Evolutionary conservation across 345 rosid genomes (phyloP).

Genomic region (Populus ilicifolia): DNA sequence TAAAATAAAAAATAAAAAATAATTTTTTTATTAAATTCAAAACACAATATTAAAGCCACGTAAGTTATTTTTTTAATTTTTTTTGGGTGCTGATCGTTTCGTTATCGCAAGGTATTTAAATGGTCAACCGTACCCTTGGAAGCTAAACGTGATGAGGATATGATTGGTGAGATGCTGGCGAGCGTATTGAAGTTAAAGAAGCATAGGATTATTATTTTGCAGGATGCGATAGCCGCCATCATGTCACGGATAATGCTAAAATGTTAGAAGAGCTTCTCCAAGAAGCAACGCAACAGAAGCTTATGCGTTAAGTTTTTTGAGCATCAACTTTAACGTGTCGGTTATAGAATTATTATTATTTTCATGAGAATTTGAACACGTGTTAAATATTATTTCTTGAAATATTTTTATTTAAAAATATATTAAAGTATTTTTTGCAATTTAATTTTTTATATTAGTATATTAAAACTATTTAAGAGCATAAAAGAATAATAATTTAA

Average conservation of each 20-base stretch:
- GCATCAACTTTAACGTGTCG: neutral
- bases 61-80: too few relatives aligned
- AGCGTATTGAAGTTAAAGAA: neutral
- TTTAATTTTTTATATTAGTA: too few relatives aligned
- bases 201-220: neutral
- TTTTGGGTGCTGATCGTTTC: neutral
- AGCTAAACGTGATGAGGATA: neutral
- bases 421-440: too few relatives aligned
- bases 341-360: neutral
- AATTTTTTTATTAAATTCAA: too few relatives aligned
- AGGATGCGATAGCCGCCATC: neutral
- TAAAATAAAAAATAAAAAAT: too few relatives aligned
- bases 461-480: neutral
- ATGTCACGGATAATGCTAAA: neutral
- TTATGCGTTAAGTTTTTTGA: slow-evolving; percentile 4
- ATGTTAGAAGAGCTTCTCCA: slow-evolving; percentile 7
- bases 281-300: slow-evolving; percentile 21
- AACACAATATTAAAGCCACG: too few relatives aligned
- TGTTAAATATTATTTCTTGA: too few relatives aligned
- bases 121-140: neutral
- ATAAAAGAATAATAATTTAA: neutral
- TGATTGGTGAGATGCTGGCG: slow-evolving; percentile 10
- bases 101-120: neutral
- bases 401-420: too few relatives aligned
- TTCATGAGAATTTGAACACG: neutral